These are phyloP conservation scores for Rutstroemia sydowiana DNA, from an alignment of 2,329 filamentous ascomycete genomes.

Conservation along the genomic window DNA sequence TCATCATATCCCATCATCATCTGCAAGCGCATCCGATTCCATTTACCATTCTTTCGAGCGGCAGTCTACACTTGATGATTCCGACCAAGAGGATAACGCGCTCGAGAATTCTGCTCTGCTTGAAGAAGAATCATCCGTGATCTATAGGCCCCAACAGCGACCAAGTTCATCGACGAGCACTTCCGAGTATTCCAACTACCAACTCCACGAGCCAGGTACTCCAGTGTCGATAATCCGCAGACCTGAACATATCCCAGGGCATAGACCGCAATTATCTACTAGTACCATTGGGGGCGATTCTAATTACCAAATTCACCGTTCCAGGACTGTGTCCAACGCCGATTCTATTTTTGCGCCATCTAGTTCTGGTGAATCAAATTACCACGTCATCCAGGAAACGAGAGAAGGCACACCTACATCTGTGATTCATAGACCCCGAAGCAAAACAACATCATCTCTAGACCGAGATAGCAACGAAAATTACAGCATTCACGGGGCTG, in stretches of 20 bases:
- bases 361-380: slow-evolving; percentile 34
- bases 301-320: slow-evolving; percentile 6
- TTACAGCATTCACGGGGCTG: slow-evolving; percentile 46
- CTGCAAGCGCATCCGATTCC: slow-evolving; percentile 4
- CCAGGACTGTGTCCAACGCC: slow-evolving; percentile 3
- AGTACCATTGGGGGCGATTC: slow-evolving; percentile 2
- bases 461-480: slow-evolving; percentile 33
- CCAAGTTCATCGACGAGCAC: neutral
- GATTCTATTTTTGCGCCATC: slow-evolving; percentile 11
- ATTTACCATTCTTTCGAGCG: slow-evolving; percentile 1
- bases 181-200: slow-evolving; percentile 9
- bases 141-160: slow-evolving; percentile 7
- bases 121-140: neutral
- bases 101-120: too few relatives aligned
- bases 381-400: slow-evolving; percentile 44
- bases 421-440: slow-evolving; percentile 28
- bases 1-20: slow-evolving; percentile 5
- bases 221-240: slow-evolving; percentile 2
- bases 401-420: slow-evolving; percentile 33
- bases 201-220: slow-evolving; percentile 8
- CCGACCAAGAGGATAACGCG: too few relatives aligned
- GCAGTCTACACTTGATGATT: neutral
- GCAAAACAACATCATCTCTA: slow-evolving; percentile 13
- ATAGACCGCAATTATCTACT: slow-evolving; percentile 6
- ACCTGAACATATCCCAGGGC: neutral